Percentiles rank a stretch among this genome's conserved stretches.
phyloP scores from a whole-genome alignment of 2,329 filamentous ascomycete species.

The Didymosphaeria variabile region DNA sequence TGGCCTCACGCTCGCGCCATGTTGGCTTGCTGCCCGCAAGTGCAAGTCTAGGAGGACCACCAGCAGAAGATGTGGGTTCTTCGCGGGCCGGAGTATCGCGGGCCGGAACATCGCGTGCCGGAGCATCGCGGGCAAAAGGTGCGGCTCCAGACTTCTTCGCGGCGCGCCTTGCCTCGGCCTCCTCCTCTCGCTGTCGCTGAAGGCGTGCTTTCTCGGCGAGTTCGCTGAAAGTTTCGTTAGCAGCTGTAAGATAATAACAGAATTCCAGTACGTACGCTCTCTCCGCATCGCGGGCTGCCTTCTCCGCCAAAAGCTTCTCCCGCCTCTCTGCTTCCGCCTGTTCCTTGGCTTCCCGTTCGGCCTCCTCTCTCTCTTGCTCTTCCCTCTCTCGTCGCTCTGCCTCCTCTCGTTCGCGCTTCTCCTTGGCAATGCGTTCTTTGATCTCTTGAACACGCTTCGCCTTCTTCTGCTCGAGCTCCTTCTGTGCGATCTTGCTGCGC shows the following conservation, averaged over 20 bases:
- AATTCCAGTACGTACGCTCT: slow-evolving; percentile 59
- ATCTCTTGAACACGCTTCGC: slow-evolving; percentile 86
- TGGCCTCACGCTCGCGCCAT: slow-evolving; percentile 78
- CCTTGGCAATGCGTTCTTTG: slow-evolving; percentile 80
- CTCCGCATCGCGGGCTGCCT: slow-evolving; percentile 66
- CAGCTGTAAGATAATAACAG: slow-evolving; percentile 20
- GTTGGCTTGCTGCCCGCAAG: slow-evolving; percentile 70
- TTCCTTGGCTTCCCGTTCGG: slow-evolving; percentile 86
- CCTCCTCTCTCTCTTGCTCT: slow-evolving; percentile 82
- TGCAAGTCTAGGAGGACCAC: slow-evolving; percentile 68
- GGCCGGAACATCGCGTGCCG: slow-evolving; percentile 45
- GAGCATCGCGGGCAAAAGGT: slow-evolving; percentile 48
- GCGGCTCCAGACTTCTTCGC: slow-evolving; percentile 63
- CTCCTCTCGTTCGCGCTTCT: slow-evolving; percentile 86
- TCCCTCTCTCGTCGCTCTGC: slow-evolving; percentile 80
- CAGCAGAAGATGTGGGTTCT: slow-evolving; percentile 47
- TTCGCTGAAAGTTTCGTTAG: slow-evolving; percentile 59
- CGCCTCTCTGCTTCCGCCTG: slow-evolving; percentile 82
- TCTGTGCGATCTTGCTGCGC: slow-evolving; percentile 88
- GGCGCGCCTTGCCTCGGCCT: slow-evolving; percentile 79
- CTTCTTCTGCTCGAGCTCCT: slow-evolving; percentile 93
- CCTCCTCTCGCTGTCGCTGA: slow-evolving; percentile 86
- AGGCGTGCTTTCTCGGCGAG: slow-evolving; percentile 68
- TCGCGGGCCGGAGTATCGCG: slow-evolving; percentile 46
- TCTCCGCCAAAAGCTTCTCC: slow-evolving; percentile 76